A percentile compares a stretch with the other conserved stretches of the same genome.
Evolutionary conservation across 2,329 filamentous ascomycete genomes (phyloP).

Genomic region (Scolecobasidium constrictum): DNA sequence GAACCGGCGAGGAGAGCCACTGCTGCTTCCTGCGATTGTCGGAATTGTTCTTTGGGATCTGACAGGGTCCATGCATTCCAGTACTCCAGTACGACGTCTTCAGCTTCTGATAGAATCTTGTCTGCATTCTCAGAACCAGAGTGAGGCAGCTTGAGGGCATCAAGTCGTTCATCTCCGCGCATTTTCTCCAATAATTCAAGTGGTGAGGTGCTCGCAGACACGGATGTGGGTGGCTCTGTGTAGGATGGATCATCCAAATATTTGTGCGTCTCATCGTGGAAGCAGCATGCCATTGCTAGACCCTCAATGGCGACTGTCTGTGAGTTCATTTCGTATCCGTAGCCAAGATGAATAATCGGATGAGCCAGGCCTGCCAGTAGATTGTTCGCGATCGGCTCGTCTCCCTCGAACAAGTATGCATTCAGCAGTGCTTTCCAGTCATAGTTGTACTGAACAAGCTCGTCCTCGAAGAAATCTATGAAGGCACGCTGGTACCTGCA

Average conservation of each 20-base stretch:
- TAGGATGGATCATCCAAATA: conserved; percentile 64
- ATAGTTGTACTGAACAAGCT: conserved; percentile 65
- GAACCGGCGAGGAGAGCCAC: conserved; percentile 42
- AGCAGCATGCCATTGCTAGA: conserved; percentile 55
- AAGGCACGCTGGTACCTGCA: conserved; percentile 76
- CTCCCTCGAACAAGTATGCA: conserved; percentile 64
- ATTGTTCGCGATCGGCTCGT: conserved; percentile 70
- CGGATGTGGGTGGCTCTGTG: conserved; percentile 34
- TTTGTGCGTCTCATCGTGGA: conserved; percentile 46
- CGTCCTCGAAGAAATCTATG: conserved; percentile 92
- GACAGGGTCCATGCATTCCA: conserved; percentile 77
- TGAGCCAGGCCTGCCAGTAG: conserved; percentile 74
- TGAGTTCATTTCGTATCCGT: conserved; percentile 79
- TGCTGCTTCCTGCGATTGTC: conserved; percentile 51
- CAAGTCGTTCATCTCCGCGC: conserved; percentile 56
- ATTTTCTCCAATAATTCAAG: conserved; percentile 63
- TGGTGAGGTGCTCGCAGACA: conserved; percentile 45
- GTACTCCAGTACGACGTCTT: conserved; percentile 66
- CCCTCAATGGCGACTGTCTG: conserved; percentile 85
- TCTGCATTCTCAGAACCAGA: conserved; percentile 49
- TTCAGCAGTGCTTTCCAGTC: conserved; percentile 71
- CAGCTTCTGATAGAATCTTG: conserved; percentile 55
- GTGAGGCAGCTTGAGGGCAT: conserved; percentile 49
- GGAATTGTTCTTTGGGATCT: conserved; percentile 64
- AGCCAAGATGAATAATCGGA: conserved; percentile 89